Percentiles rank a stretch among this genome's conserved stretches.
These are phyloP conservation scores for Wickerhamomyces strasburgensis DNA, from an alignment of 805 yeast genomes.

Conservation along the genomic window DNA sequence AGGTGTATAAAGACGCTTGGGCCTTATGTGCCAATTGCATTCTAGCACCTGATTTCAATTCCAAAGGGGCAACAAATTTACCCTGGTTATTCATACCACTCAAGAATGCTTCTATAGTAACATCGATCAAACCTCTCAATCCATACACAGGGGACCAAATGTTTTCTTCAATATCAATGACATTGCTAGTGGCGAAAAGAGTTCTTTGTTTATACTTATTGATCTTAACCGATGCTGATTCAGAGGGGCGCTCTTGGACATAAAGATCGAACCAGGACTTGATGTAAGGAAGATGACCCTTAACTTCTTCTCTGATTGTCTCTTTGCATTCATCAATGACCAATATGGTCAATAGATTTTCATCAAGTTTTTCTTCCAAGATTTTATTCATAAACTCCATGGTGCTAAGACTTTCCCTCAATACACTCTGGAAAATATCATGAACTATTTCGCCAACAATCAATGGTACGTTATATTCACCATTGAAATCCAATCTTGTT, in stretches of 20 bases:
- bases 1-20: conserved; percentile 77
- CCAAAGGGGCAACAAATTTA: conserved; percentile 70
- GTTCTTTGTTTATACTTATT: conserved; percentile 31
- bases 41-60: conserved; percentile 78
- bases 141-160: conserved; percentile 92
- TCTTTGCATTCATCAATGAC: conserved; percentile 48
- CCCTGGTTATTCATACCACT: conserved; percentile 32
- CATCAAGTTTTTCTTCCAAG: conserved; percentile 38
- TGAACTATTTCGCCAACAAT: conserved; percentile 84
- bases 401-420: conserved; percentile 31
- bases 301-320: conserved; percentile 38
- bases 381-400: conserved; percentile 26
- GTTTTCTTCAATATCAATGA: conserved; percentile 83
- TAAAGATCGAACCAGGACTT: conserved; percentile 48
- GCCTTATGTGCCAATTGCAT: conserved; percentile 70
- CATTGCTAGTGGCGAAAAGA: conserved; percentile 50
- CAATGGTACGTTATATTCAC: conserved; percentile 58
- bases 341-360: conserved; percentile 45
- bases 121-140: conserved; percentile 84
- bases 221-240: conserved; percentile 18
- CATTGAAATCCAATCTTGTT: conserved; percentile 53
- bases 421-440: conserved; percentile 52
- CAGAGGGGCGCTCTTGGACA: conserved; percentile 29
- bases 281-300: conserved; percentile 47
- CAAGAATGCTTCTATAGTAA: conserved; percentile 61